Evolutionary conservation across 2,329 filamentous ascomycete species (phyloP), one percentile per base, ranked within the genome.

Genomic region (Tolypocladium nubicola): DNA sequence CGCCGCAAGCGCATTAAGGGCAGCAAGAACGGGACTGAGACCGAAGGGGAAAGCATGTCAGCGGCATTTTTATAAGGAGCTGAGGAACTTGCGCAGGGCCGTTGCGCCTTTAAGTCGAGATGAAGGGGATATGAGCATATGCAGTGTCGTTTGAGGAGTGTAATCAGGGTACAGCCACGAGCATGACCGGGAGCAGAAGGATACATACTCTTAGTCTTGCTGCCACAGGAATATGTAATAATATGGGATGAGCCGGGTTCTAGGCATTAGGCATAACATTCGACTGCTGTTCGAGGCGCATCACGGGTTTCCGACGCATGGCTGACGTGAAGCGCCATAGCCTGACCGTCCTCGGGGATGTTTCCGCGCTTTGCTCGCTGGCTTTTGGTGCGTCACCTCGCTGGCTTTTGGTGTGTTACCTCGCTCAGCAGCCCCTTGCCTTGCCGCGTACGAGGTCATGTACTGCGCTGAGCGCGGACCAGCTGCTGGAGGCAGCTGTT

Each of bases 351-450:
- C 30, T 67, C 60, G 2, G 71, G 67, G 21, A 70, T 59, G 59
- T 54, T 66, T 60, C 23, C 72, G 66, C 43, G 68, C 66, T 1
- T 68, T 57, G 39, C 66, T 75, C 33, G 73, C 67, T 73, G 76
- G 79, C 50, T 69, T 63, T 7, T 69, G 65, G 21, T 78, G 70
- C 1, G 77, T 78, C 33, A 77, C 77, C 43, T 72, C 77, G 2
- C 66, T 70, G n/a, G n/a, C n/a, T n/a, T n/a, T n/a, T n/a, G n/a
- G n/a, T n/a, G n/a, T n/a, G n/a, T n/a, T n/a, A n/a, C 72, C 62
- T 83, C 77, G 2, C 66, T 70, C 41, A 87, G 65, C 37, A 86
- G 64, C 0, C 78, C 8, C 67, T 68, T 61, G 73, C 74, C 57
- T 75, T 67, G 0, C 73, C 26, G 6, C 26, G 26, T 30, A 30